Evolutionary conservation across 192 early-diverging fungal species (phyloP).

Genomic region (Dissophora ornata): DNA sequence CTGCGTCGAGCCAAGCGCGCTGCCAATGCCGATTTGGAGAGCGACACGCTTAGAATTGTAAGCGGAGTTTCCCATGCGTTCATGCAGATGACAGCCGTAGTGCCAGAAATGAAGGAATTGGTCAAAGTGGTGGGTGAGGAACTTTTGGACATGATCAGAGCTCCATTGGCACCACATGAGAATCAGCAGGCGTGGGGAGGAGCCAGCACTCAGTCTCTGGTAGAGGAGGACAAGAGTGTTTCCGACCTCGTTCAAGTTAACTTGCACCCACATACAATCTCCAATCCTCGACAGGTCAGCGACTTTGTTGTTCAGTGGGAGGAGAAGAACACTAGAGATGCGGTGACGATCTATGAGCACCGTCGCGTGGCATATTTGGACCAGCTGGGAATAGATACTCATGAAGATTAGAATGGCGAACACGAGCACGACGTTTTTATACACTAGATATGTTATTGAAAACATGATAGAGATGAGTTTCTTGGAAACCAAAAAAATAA

Average conservation of each 20-base stretch:
- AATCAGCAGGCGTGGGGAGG: constrained; percentile 10
- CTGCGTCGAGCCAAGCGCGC: constrained; percentile 83
- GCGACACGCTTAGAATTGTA: constrained; percentile 68
- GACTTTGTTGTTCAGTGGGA: constrained; percentile 37
- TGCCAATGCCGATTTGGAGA: constrained; percentile 19
- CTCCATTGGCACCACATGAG: not conserved
- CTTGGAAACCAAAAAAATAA: too few species aligned
- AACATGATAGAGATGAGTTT: not conserved
- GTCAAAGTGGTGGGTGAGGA: constrained; percentile 57
- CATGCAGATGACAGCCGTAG: constrained; percentile 75
- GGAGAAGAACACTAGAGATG: constrained; percentile 32
- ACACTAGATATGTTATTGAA: not conserved
- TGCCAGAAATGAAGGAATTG: constrained; percentile 75
- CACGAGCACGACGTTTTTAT: not conserved
- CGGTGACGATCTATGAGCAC: constrained; percentile 42
- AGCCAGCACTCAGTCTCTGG: constrained; percentile 11
- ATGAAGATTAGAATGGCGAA: constrained; percentile 23
- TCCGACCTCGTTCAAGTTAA: constrained; percentile 15
- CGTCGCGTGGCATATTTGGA: constrained; percentile 50
- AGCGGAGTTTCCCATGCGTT: constrained; percentile 76
- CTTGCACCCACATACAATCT: not conserved
- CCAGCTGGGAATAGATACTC: constrained; percentile 41
- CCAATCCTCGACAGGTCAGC: constrained; percentile 29
- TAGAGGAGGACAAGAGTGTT: not conserved
- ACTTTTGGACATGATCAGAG: constrained; percentile 34